These are phyloP conservation scores for Lophiotrema nucula DNA, from an alignment of 495 filamentous ascomycete genomes.

Conservation along the genomic window DNA sequence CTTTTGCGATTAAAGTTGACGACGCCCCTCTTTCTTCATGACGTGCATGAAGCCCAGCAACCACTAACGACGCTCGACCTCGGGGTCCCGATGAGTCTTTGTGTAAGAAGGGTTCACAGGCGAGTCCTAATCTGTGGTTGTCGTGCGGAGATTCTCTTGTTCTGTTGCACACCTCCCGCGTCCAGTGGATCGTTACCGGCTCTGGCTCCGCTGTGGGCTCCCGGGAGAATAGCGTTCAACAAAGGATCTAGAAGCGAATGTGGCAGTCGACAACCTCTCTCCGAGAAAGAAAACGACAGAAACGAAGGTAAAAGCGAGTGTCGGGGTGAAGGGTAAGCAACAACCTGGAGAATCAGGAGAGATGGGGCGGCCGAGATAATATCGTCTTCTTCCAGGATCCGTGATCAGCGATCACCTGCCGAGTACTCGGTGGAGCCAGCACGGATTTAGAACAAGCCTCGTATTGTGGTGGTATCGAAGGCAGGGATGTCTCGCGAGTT, in stretches of 20 bases:
- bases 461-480: constrained; percentile 17
- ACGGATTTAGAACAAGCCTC: constrained; percentile 25
- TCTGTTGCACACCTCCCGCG: neutral
- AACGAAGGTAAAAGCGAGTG: constrained; percentile 25
- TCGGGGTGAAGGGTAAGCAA: neutral
- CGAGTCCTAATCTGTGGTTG: neutral
- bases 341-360: neutral
- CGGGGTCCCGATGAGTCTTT: too few relatives aligned
- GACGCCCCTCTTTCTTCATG: too few relatives aligned
- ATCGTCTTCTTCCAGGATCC: neutral
- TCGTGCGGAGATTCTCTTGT: neutral
- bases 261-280: constrained; percentile 5
- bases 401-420: constrained; percentile 1
- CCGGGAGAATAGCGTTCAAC: too few relatives aligned
- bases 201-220: neutral
- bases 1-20: too few relatives aligned
- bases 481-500: neutral
- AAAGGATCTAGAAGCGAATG: too few relatives aligned
- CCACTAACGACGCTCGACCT: too few relatives aligned
- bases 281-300: constrained; percentile 1
- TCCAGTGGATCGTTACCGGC: constrained; percentile 5
- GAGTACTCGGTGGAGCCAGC: too few relatives aligned
- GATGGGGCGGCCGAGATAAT: constrained; percentile 4
- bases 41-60: too few relatives aligned
- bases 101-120: too few relatives aligned